A percentile compares a stretch with the other conserved stretches of the same genome.
Conservation (phyloP, 306 rosid genomes). For the Quillaja saponaria region DNA sequence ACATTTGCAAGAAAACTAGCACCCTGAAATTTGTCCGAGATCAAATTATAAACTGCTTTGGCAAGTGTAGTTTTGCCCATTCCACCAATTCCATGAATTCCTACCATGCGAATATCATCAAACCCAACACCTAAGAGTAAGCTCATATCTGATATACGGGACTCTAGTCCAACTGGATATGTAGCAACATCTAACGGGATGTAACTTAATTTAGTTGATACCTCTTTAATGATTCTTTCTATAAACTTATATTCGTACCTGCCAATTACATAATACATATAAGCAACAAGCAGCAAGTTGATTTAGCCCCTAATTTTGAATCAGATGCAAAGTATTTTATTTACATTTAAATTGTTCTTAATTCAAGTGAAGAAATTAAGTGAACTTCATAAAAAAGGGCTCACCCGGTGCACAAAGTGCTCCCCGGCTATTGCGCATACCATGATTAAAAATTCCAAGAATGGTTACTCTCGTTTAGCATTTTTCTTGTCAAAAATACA, state of each 20-base stretch:
- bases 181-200: conserved; percentile 26
- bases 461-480: no score
- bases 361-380: no score
- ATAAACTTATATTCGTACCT: conserved; percentile 34
- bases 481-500: no score
- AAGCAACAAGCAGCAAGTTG: no score
- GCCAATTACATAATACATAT: not conserved
- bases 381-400: no score
- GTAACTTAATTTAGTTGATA: conserved; percentile 18
- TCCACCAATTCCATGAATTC: conserved; percentile 38
- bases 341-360: no score
- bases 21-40: conserved; percentile 16
- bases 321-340: no score
- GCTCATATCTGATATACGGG: conserved; percentile 5
- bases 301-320: not conserved
- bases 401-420: no score
- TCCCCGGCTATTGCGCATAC: no score
- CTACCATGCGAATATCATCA: conserved; percentile 24
- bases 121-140: conserved; percentile 6
- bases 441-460: no score
- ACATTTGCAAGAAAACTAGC: conserved; percentile 31
- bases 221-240: conserved; percentile 21
- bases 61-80: no score
- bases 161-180: conserved; percentile 31
- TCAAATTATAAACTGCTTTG: conserved; percentile 30